Evolutionary conservation across 495 filamentous ascomycete genomes (phyloP).

Genomic region (Recurvomyces mirabilis): DNA sequence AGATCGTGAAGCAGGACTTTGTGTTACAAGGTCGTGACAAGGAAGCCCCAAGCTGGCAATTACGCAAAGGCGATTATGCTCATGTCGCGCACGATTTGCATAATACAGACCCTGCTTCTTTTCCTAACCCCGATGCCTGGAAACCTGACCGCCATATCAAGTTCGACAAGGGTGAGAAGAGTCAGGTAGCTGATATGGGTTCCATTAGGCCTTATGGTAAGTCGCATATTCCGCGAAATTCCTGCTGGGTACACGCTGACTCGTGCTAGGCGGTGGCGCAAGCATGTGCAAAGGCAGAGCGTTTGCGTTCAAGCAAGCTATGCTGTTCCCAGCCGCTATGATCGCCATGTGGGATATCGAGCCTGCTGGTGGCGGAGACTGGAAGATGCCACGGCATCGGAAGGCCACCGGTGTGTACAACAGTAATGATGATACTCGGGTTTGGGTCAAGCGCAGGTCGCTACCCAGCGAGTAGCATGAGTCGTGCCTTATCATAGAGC

Average conservation of each 20-base stretch:
- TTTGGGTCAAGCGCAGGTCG: slow-evolving; percentile 24
- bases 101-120: slow-evolving; percentile 39
- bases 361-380: slow-evolving; percentile 22
- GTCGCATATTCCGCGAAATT: background rate
- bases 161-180: slow-evolving; percentile 26
- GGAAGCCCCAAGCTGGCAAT: slow-evolving; percentile 33
- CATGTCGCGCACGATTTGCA: slow-evolving; percentile 41
- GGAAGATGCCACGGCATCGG: slow-evolving; percentile 26
- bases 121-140: slow-evolving; percentile 40
- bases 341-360: slow-evolving; percentile 34
- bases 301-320: slow-evolving; percentile 30
- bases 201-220: slow-evolving; percentile 37
- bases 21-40: slow-evolving; percentile 33
- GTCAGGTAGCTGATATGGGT: slow-evolving; percentile 18
- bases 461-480: no score
- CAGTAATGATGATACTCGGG: slow-evolving; percentile 23
- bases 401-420: slow-evolving; percentile 24
- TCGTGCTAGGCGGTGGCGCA: slow-evolving; percentile 17
- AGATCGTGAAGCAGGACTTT: slow-evolving; percentile 35
- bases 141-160: slow-evolving; percentile 40
- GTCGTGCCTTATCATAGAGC: no score
- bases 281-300: slow-evolving; percentile 29
- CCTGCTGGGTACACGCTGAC: background rate
- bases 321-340: slow-evolving; percentile 31
- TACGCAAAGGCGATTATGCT: slow-evolving; percentile 41